Base-by-base conservation (phyloP, 1,284 basidiomycete species). In the Ustilago xerochloae region DNA sequence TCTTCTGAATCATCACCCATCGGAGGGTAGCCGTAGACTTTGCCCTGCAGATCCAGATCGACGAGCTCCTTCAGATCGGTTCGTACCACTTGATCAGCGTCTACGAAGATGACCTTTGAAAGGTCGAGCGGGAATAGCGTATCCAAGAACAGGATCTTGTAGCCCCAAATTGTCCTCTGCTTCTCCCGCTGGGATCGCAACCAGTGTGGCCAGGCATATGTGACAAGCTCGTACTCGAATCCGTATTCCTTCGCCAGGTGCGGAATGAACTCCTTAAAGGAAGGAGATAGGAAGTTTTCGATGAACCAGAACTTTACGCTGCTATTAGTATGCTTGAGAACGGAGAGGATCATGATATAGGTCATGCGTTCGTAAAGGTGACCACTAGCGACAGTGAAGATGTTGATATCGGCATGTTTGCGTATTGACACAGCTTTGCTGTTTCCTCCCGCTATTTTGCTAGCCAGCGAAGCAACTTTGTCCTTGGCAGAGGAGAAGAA, bases 251-350 rank as follows among this genome's bases (percentile, higher is more conserved):
- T 86, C 0, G 94, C 93, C 74, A 97, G 89, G 79, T 94, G 92
- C 0, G 96, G 96, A 56, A 97, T 92, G 85, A 98, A 97, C 88
- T 93, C 93, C 64, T 97, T 87, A 89, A 99, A 99, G 0, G 94
- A 93, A 0, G 96, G 96, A 0, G 96, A 98, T 22, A 99, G 88
- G 89, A 98, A 99, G 86, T 99, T 99, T 83, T 97, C 93, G 76
- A 99, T 98, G 85, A 99, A 98, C 96, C 96, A 99, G 86, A 99
- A 99, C 85, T 99, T 99, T 85, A 98, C 94, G 24, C 89, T 91
- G 79, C 90, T 92, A 32, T 94, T 89, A 3, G 96, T 99, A 82
- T 99, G 95, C 58, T 91, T 90, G 77, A 99, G 88, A 24, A 99
- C 97, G 3, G 93, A 95, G 36, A 98, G 88, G 65, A 97, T 93